Base-by-base conservation (phyloP, 345 rosid genomes). In the Laguncularia racemosa region DNA sequence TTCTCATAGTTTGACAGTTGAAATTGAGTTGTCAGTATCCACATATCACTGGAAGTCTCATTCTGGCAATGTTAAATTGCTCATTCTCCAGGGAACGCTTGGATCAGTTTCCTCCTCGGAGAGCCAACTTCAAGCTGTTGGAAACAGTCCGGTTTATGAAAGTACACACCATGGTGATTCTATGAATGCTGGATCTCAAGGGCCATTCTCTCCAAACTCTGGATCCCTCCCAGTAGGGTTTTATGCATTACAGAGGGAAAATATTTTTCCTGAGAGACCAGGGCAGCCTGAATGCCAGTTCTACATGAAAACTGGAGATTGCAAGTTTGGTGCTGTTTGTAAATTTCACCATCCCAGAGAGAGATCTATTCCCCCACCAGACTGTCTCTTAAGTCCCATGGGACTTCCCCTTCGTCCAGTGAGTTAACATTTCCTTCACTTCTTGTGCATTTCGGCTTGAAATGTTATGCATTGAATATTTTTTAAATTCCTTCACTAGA, bases 301-400 rank as follows among this genome's bases (percentile, higher is more conserved):
- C 79, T 95, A 95, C 80, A 82, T 95, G 89, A 90, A 95, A 81
- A 95, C 97, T 14, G 99, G 99, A 18, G 96, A 88, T 64, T 95
- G 97, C 74, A 95, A 90, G 71, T 95, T 90, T 59, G 99, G 99
- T 65, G 84, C 93, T 44, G 96, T 95, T 55, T 95, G 99, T 70
- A 82, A 78, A 59, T 95, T 85, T 65, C 97, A 95, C 69, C 99
- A 93, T 70, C 99, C 99, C 56, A 82, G 97, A 70, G 95, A 93
- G 57, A 79, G 99, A 73, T 72, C 81, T 62, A 74, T 85, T 71
- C 99, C 99, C 64, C 74, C 88, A 71, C 97, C 96, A 50, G 96
- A 93, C 67, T 90, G 99, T 80, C 73, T 76, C 20, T 69, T 95
- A 69, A 90, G 97, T 53, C 74, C 92, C 53, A 71, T 90, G 38